Evolutionary conservation across 495 filamentous ascomycete genomes (phyloP).

Genomic region (Mytilinidion resinicola): DNA sequence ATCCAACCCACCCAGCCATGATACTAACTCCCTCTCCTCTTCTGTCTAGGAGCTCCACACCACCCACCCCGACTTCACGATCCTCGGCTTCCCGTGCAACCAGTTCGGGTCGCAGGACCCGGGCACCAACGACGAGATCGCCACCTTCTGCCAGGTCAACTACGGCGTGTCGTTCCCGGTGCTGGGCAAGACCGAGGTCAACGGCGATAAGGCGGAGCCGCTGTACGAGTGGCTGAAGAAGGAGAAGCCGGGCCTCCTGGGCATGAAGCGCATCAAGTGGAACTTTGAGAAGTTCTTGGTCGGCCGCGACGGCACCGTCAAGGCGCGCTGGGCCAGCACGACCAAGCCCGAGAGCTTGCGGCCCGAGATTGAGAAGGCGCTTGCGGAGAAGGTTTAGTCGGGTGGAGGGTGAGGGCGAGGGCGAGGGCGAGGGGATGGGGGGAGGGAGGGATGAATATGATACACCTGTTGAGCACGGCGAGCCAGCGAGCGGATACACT

Average conservation of each 20-base stretch:
- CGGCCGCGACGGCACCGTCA: constrained; percentile 76
- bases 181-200: constrained; percentile 86
- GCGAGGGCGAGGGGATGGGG: too few relatives aligned
- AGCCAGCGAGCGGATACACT: too few relatives aligned
- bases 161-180: constrained; percentile 94
- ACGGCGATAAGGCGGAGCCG: constrained; percentile 74
- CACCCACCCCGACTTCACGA: constrained; percentile 64
- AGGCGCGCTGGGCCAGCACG: constrained; percentile 71
- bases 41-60: constrained; percentile 45
- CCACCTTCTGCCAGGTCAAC: constrained; percentile 86
- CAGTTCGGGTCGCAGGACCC: constrained; percentile 92
- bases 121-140: constrained; percentile 81
- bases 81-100: constrained; percentile 98
- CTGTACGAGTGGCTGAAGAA: constrained; percentile 86
- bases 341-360: constrained; percentile 80
- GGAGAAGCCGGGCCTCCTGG: constrained; percentile 73
- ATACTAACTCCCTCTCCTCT: not conserved
- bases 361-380: constrained; percentile 64
- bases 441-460: too few relatives aligned
- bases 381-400: constrained; percentile 32
- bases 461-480: too few relatives aligned
- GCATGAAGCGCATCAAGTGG: constrained; percentile 88
- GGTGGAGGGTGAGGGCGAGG: too few relatives aligned
- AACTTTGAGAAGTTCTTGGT: constrained; percentile 98
- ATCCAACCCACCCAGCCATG: not conserved